Conservation (phyloP, 352 stramenopile genomes). For the Ophiocytium majus region DNA sequence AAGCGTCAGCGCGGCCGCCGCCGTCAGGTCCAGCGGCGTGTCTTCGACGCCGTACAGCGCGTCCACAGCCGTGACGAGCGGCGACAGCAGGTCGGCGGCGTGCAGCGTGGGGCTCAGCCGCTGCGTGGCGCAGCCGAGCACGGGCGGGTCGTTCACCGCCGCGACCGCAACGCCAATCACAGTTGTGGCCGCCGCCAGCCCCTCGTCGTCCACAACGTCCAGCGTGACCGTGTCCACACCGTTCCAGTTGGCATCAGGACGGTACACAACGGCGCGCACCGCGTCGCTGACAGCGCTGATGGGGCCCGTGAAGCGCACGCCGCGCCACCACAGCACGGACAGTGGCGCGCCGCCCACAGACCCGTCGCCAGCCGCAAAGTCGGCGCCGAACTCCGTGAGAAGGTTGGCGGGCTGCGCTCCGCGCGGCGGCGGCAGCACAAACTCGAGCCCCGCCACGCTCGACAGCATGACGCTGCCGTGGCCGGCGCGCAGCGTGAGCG, state of each 20-base stretch:
- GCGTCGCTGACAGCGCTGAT: conserved; percentile 40
- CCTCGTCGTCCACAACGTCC: neutral
- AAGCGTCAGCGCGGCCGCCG: conserved; percentile 27
- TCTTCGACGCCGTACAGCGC: conserved; percentile 33
- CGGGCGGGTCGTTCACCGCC: conserved; percentile 48
- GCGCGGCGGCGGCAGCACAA: conserved; percentile 8
- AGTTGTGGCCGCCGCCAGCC: neutral
- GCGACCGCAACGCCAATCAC: conserved; percentile 10
- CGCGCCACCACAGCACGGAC: conserved; percentile 36
- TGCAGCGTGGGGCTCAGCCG: conserved; percentile 24
- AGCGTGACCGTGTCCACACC: conserved; percentile 40
- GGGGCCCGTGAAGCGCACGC: conserved; percentile 24
- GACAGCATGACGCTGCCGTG: conserved; percentile 37
- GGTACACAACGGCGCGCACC: conserved; percentile 39
- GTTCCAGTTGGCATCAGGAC: conserved; percentile 49
- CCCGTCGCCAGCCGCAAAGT: neutral
- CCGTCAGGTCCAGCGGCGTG: conserved; percentile 21
- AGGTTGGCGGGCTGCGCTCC: neutral
- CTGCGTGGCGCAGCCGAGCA: conserved; percentile 33
- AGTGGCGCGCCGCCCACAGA: neutral
- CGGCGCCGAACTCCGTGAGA: neutral
- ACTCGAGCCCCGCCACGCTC: conserved; percentile 26
- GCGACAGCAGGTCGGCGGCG: conserved; percentile 36
- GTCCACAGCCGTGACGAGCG: neutral
- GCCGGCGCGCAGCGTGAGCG: conserved; percentile 30